A percentile compares a stretch with the other conserved stretches of the same genome.
Evolutionary conservation across 2,329 filamentous ascomycete species (phyloP).

Genomic region (Blumeria graminis): DNA sequence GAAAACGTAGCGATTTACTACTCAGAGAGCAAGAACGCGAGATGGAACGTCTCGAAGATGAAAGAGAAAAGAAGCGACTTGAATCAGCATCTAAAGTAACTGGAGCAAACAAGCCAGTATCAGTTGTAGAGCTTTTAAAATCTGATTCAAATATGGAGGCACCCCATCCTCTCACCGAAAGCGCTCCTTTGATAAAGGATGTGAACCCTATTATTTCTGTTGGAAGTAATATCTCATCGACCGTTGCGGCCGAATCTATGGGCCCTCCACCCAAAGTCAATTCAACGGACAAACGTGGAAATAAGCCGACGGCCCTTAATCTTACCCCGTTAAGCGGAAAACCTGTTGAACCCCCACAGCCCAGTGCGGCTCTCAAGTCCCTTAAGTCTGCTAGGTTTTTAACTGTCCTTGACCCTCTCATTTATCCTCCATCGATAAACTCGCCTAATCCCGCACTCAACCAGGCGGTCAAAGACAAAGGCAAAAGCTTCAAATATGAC

Average conservation of each 20-base stretch:
- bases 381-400: constrained; percentile 81
- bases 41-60: constrained; percentile 50
- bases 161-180: constrained; percentile 9
- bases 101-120: constrained; percentile 4
- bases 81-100: constrained; percentile 21
- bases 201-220: constrained; percentile 26
- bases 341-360: constrained; percentile 70
- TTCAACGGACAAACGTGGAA: constrained; percentile 35
- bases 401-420: constrained; percentile 49
- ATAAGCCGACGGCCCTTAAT: constrained; percentile 80
- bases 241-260: constrained; percentile 21
- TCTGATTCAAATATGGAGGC: constrained; percentile 4
- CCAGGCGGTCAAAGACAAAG: constrained; percentile 51
- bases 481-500: constrained; percentile 78
- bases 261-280: constrained; percentile 27
- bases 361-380: constrained; percentile 79
- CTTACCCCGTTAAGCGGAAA: constrained; percentile 62
- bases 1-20: constrained; percentile 24
- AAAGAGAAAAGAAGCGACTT: constrained; percentile 32
- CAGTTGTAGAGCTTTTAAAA: constrained; percentile 4
- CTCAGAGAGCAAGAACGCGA: constrained; percentile 49
- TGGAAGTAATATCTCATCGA: constrained; percentile 20
- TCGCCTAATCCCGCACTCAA: constrained; percentile 89
- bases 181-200: constrained; percentile 19
- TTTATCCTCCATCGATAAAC: constrained; percentile 62